Evolutionary conservation across 2,329 filamentous ascomycete genomes (phyloP), one percentile per base, ranked within the genome.

Genomic region (Fusarium sp.): DNA sequence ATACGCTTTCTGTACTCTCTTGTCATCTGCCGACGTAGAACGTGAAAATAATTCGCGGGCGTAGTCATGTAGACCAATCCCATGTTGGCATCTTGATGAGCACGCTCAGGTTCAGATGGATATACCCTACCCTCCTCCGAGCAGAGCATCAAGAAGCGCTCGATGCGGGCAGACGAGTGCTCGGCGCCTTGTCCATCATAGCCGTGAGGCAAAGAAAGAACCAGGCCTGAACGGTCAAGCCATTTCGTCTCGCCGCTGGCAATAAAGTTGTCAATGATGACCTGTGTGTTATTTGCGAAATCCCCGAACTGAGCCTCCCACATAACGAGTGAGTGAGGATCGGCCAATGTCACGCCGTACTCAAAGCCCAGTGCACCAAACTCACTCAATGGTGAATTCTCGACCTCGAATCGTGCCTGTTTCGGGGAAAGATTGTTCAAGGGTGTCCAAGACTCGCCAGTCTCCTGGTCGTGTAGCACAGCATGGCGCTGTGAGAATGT

Each of bases 271-370:
- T 98, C 96, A 80, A 98, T 96, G 83, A 98, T 96, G 83, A 94
- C 97, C 85, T 99, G 96, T 44, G 96, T 95, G 80, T 98, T 98
- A 89, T 98, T 99, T 87, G 96, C 96, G 80, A 99, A 99, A 85
- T 98, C 96, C 87, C 96, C 96, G 80, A 99, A 99, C 84, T 99
- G 96, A 36, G 96, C 96, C 85, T 98, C 96, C 96, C 96, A 98
- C 91, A 98, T 97, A 77, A 98, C 95, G 31, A 98, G 90, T 33
- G 96, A 95, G 81, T 97, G 97, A 58, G 96, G 96, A 38, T 96
- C 98, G 31, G 95, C 97, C 64, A 99, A 87, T 5, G 96, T 98
- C 87, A 98, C 98, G 69, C 96, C 96, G 80, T 99, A 99, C 84
- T 98, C 96, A 83, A 99, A 99, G 60, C 96, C 96, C 69, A 99